Conservation (phyloP, 129 eudicot genomes). For the Pseudognaphalium luteoalbum region DNA sequence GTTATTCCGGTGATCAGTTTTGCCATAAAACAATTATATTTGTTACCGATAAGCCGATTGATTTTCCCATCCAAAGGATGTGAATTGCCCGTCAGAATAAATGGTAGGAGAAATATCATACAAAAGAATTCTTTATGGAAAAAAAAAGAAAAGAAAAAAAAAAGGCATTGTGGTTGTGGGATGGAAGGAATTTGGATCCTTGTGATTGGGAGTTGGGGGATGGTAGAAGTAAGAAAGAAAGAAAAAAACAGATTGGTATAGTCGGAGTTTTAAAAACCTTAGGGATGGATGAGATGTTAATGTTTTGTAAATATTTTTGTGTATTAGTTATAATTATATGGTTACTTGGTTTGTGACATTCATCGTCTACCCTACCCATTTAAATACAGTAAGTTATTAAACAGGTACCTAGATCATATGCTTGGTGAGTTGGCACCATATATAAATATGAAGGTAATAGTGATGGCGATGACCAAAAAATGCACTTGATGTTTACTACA, state of each 20-base stretch:
- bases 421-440: not conserved
- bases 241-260: constrained; percentile 22
- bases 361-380: not conserved
- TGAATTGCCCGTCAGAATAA: constrained; percentile 35
- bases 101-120: constrained; percentile 24
- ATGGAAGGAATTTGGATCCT: not conserved
- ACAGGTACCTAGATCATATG: not conserved
- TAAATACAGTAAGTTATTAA: not conserved
- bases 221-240: constrained; percentile 7
- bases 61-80: constrained; percentile 71
- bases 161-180: not conserved
- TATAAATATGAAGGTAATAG: no score
- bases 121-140: not conserved
- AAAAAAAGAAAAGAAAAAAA: no score
- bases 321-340: not conserved
- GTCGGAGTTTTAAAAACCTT: not conserved
- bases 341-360: not conserved
- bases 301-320: constrained; percentile 35
- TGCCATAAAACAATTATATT: constrained; percentile 11
- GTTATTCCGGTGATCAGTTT: constrained; percentile 51
- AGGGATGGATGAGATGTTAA: constrained; percentile 26
- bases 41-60: constrained; percentile 13
- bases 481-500: not conserved
- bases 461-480: no score
- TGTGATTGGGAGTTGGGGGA: not conserved